Conservation (phyloP, 2,329 filamentous ascomycete species). For the Shiraia sp. region DNA sequence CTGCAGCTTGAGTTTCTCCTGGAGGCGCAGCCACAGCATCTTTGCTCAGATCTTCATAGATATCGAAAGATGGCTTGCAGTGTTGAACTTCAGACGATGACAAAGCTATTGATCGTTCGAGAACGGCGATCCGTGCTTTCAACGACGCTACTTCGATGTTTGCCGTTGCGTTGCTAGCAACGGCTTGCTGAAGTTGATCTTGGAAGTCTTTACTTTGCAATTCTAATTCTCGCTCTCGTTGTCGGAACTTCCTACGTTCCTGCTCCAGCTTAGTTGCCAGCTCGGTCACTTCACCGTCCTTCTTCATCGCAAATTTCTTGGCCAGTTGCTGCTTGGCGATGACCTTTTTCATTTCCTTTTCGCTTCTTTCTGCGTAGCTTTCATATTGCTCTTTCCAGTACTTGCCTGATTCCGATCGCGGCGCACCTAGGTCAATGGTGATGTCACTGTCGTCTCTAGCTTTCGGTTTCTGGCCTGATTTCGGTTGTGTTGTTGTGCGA, state of each 20-base stretch:
- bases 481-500: slow-evolving; percentile 45
- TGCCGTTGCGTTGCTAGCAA: slow-evolving; percentile 37
- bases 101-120: slow-evolving; percentile 29
- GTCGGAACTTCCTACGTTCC: slow-evolving; percentile 66
- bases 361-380: slow-evolving; percentile 72
- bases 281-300: slow-evolving; percentile 71
- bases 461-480: slow-evolving; percentile 34
- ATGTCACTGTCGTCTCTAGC: slow-evolving; percentile 61
- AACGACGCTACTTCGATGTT: slow-evolving; percentile 40
- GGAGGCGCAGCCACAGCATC: slow-evolving; percentile 14
- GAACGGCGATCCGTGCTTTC: slow-evolving; percentile 34
- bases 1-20: slow-evolving; percentile 11
- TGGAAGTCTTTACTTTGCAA: slow-evolving; percentile 57
- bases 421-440: slow-evolving; percentile 73
- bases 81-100: slow-evolving; percentile 19
- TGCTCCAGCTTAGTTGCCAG: slow-evolving; percentile 68
- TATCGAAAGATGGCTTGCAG: slow-evolving; percentile 29
- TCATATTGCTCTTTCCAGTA: slow-evolving; percentile 83
- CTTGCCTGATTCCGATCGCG: slow-evolving; percentile 72
- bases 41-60: slow-evolving; percentile 37
- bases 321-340: slow-evolving; percentile 79
- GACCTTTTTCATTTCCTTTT: slow-evolving; percentile 74
- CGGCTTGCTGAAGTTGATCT: slow-evolving; percentile 38
- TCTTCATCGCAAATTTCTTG: slow-evolving; percentile 77
- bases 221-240: slow-evolving; percentile 68